Evolutionary conservation across 2,329 filamentous ascomycete species (phyloP).

Genomic region (Colletotrichum ledebouriae): DNA sequence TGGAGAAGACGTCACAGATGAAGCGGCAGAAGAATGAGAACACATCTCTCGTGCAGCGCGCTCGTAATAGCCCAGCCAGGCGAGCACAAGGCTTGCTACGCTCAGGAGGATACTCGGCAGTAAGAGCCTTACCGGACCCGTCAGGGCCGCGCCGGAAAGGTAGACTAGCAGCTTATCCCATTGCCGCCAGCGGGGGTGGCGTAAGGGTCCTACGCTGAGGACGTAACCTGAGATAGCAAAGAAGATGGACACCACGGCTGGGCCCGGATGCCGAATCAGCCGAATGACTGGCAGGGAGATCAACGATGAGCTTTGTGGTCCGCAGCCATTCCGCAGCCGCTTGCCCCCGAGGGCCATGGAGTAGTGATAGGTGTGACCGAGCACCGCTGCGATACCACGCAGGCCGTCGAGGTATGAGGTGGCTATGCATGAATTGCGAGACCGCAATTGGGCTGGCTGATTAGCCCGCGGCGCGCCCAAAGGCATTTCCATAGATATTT

Average conservation of each 20-base stretch:
- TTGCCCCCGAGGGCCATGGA: neutral
- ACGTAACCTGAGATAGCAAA: slow-evolving; percentile 7
- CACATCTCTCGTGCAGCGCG: neutral
- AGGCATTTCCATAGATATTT: neutral
- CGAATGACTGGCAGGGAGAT: neutral
- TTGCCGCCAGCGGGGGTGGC: neutral
- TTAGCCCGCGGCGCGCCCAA: neutral
- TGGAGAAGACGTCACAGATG: neutral
- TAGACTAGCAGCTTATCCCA: neutral
- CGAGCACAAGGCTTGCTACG: neutral
- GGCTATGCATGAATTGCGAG: neutral
- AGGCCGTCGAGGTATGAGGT: slow-evolving; percentile 9
- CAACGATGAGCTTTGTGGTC: neutral
- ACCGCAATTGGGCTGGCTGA: neutral
- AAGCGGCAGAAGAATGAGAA: neutral
- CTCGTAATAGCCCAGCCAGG: neutral
- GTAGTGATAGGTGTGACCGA: slow-evolving; percentile 1
- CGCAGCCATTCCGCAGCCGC: neutral
- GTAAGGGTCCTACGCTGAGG: neutral
- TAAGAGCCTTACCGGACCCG: neutral
- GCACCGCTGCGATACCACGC: neutral
- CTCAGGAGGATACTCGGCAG: neutral
- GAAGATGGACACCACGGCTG: slow-evolving; percentile 14
- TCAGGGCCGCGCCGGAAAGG: neutral
- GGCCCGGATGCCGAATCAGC: neutral